Percentiles rank a stretch among this genome's conserved stretches.
These are phyloP conservation scores for Aspergillus ustus DNA, from an alignment of 2,329 filamentous ascomycete genomes.

Conservation along the genomic window DNA sequence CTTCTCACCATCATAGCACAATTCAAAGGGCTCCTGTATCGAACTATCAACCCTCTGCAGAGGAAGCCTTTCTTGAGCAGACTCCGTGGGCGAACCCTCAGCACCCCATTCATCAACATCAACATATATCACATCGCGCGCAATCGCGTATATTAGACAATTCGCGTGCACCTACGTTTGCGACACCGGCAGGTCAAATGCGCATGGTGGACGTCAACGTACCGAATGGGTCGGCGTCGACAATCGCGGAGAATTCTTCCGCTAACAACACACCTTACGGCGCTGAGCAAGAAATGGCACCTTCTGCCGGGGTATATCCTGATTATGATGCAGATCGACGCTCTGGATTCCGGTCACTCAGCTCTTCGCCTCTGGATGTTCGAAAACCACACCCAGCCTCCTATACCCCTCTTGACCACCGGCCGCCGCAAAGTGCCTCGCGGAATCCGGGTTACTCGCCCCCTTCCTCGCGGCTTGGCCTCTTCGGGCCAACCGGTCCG, in stretches of 20 bases:
- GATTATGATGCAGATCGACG: conserved; percentile 42
- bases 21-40: conserved; percentile 37
- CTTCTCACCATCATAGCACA: conserved; percentile 32
- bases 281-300: conserved; percentile 38
- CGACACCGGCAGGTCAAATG: conserved; percentile 51
- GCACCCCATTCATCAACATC: conserved; percentile 68
- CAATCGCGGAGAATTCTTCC: conserved; percentile 52
- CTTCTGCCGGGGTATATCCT: conserved; percentile 31
- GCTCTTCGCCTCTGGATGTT: conserved; percentile 45
- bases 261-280: conserved; percentile 50
- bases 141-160: conserved; percentile 39
- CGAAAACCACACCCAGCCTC: conserved; percentile 42
- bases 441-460: conserved; percentile 40
- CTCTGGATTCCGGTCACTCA: conserved; percentile 43
- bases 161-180: conserved; percentile 40
- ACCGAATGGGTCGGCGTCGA: conserved; percentile 52
- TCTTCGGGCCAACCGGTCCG: conserved; percentile 36
- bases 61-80: conserved; percentile 85
- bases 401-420: conserved; percentile 31
- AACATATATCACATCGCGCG: conserved; percentile 44
- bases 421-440: conserved; percentile 29
- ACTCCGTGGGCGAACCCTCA: conserved; percentile 93
- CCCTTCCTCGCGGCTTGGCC: conserved; percentile 38
- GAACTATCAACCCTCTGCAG: conserved; percentile 60
- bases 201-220: conserved; percentile 48